Evolutionary conservation across 139 green algal genomes (phyloP), one percentile per base, ranked within the genome.

Genomic region (Mesostigma viride): DNA sequence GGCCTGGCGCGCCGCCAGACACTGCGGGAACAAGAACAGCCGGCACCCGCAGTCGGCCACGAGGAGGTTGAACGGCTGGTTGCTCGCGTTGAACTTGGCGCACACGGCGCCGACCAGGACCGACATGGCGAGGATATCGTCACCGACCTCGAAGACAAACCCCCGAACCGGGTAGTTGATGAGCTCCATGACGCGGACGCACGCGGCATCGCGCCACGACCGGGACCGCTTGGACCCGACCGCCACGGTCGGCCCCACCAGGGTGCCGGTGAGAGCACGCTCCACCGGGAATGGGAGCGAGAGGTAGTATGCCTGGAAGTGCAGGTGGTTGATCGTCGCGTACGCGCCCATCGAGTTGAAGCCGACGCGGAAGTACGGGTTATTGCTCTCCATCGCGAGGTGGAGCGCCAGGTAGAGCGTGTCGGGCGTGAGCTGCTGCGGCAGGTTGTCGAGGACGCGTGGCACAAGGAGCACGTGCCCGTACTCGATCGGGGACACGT

Each of bases 291-390:
- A 88, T 0, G 86, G 75, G 0, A 74, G 63, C 3, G 76, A 65
- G 30, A 96, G 76, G 74, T 93, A 94, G 76, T 96, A 96, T 1
- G 82, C 87, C 65, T 99, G 93, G 79, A 97, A 98, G 81, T 99
- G 93, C 53, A 99, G 85, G 72, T 99, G 93, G 83, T 99, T 99
- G 82, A 99, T 94, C 46, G 93, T 98, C 48, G 85, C 93, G 58
- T 92, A 99, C 2, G 93, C 93, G 26, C 93, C 93, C 46, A 99
- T 81, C 0, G 83, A 92, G 78, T 99, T 99, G 84, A 89, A 99
- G 36, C 89, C 89, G 5, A 98, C 75, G 3, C 91, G 78, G 64
- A 99, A 90, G 78, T 89, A 89, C n/a, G 86, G 84, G 76, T 93
- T 95, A 77, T 83, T 77, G 17, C 82, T 75, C 74, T 96, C 86